These are phyloP conservation scores for Tillandsia fasciculata DNA, from an alignment of 176 grass and related monocot species.

Conservation along the genomic window DNA sequence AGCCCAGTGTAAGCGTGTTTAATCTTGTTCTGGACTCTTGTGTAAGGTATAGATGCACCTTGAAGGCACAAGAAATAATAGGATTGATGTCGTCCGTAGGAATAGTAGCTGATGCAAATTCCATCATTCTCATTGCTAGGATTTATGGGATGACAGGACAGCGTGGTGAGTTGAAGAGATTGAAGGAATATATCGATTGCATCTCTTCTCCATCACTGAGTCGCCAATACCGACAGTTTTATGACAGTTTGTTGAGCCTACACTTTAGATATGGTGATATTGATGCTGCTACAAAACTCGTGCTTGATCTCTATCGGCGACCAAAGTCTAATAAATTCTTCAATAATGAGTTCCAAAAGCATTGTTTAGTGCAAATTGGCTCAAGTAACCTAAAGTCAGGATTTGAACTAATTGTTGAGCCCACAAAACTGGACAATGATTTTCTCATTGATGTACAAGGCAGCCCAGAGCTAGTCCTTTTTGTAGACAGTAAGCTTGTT, in stretches of 20 bases:
- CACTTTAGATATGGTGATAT: constrained; percentile 77
- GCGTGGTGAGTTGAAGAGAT: constrained; percentile 50
- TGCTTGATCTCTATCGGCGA: constrained; percentile 47
- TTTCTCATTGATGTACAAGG: constrained; percentile 34
- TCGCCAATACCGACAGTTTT: constrained; percentile 55
- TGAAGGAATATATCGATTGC: constrained; percentile 51
- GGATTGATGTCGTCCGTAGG: constrained; percentile 57
- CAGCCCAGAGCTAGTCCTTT: constrained; percentile 27
- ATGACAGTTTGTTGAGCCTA: constrained; percentile 62
- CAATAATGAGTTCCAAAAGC: constrained; percentile 23
- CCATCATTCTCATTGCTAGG: constrained; percentile 29
- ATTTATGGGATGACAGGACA: constrained; percentile 66
- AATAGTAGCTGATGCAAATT: constrained; percentile 51
- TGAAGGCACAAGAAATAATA: constrained; percentile 65
- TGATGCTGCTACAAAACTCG: constrained; percentile 51
- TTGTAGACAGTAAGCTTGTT: constrained; percentile 38
- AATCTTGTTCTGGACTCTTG: constrained; percentile 81
- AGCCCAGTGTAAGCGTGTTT: constrained; percentile 50
- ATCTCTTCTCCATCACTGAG: constrained; percentile 24
- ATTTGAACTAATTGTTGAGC: constrained; percentile 57
- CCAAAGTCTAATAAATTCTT: constrained; percentile 21
- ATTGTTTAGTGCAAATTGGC: constrained; percentile 50
- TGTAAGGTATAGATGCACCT: constrained; percentile 49
- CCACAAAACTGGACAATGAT: constrained; percentile 39
- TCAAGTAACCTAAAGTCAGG: constrained; percentile 67